Evolutionary conservation across 2,329 filamentous ascomycete genomes (phyloP).

Genomic region (Pezicula radicicola): DNA sequence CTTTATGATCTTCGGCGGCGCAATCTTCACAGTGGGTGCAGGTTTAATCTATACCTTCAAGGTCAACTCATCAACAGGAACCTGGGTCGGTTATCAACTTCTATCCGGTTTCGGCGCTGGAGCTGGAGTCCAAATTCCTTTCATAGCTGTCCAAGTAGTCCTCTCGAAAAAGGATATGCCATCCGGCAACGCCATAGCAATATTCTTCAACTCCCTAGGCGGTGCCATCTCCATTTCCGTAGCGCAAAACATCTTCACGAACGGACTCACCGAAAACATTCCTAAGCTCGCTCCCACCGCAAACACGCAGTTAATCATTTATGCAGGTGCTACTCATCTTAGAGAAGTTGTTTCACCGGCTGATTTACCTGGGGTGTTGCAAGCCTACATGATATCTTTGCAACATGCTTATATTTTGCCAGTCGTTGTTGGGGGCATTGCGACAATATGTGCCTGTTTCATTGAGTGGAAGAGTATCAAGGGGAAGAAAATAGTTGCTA

Average conservation of each 20-base stretch:
- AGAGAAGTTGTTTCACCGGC: conserved; percentile 27
- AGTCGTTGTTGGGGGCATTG: conserved; percentile 26
- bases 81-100: conserved; percentile 53
- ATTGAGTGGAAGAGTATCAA: conserved; percentile 29
- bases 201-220: conserved; percentile 58
- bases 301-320: conserved; percentile 31
- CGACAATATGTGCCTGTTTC: conserved; percentile 21
- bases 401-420: conserved; percentile 22
- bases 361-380: conserved; percentile 34
- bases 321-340: conserved; percentile 40
- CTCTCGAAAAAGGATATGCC: conserved; percentile 50
- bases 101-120: conserved; percentile 45
- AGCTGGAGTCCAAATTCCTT: conserved; percentile 44
- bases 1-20: conserved; percentile 42
- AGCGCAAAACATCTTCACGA: conserved; percentile 46
- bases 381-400: conserved; percentile 34
- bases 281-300: conserved; percentile 24
- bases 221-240: conserved; percentile 56
- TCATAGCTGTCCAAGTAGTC: conserved; percentile 48
- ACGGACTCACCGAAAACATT: conserved; percentile 24
- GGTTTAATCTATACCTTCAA: conserved; percentile 39
- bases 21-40: conserved; percentile 39
- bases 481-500: conserved; percentile 24
- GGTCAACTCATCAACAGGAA: conserved; percentile 38
- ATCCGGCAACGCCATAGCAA: conserved; percentile 51